These are phyloP conservation scores for Sclerotinia minor DNA, from an alignment of 2,329 filamentous ascomycete genomes.

Conservation along the genomic window DNA sequence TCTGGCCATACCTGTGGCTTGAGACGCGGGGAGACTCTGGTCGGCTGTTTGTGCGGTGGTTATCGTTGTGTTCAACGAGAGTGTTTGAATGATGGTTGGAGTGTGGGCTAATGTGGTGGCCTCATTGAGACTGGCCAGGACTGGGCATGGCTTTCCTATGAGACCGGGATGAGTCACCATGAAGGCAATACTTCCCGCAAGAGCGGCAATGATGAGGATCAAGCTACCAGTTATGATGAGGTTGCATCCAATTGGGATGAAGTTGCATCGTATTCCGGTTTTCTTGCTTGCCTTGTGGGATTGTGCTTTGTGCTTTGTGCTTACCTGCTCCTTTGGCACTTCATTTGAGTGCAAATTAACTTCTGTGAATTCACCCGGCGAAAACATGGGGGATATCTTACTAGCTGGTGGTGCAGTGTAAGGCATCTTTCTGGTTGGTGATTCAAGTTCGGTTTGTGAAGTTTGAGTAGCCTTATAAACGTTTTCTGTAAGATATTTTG, in stretches of 20 bases:
- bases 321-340: not conserved
- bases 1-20: not conserved
- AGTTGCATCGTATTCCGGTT: not conserved
- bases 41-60: not conserved
- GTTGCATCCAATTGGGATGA: not conserved
- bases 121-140: not conserved
- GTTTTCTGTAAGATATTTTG: not conserved
- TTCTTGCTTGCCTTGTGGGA: not conserved
- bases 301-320: not conserved
- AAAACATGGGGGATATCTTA: not conserved
- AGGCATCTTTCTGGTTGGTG: not conserved
- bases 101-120: not conserved
- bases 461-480: not conserved
- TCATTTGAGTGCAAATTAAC: not conserved
- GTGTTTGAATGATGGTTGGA: not conserved
- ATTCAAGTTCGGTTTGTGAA: not conserved
- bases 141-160: slow-evolving; percentile 8
- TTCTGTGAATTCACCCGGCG: not conserved
- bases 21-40: not conserved
- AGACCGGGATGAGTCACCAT: not conserved
- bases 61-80: not conserved
- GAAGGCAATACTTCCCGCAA: not conserved
- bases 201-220: not conserved
- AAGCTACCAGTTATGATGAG: not conserved
- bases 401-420: not conserved